Percentiles rank a stretch among this genome's conserved stretches.
Conservation (phyloP, 2,329 filamentous ascomycete species). For the Beauveria sp. region DNA sequence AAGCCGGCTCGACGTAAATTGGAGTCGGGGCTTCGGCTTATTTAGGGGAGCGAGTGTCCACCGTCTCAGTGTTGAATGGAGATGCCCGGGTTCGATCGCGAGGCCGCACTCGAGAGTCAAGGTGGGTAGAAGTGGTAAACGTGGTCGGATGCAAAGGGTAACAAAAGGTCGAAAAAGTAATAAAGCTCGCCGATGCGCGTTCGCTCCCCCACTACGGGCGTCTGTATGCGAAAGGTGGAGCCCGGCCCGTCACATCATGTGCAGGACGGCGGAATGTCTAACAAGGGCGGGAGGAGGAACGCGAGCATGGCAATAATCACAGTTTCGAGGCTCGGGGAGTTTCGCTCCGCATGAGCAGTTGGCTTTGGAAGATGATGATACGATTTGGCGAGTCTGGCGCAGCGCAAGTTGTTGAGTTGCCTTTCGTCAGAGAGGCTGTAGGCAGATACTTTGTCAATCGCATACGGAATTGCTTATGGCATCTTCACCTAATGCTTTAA, state of each 20-base stretch:
- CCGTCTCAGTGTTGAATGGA: too few species aligned
- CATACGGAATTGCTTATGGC: too few species aligned
- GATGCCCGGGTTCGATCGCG: background rate
- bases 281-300: background rate
- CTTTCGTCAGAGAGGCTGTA: too few species aligned
- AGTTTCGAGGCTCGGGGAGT: background rate
- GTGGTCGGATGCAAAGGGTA: background rate
- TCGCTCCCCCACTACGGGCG: background rate
- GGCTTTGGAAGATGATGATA: background rate
- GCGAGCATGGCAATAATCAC: background rate
- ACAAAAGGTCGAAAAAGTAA: background rate
- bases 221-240: conserved; percentile 38
- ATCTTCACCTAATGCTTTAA: too few species aligned
- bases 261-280: background rate
- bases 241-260: conserved; percentile 51
- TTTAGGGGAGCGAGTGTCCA: too few species aligned
- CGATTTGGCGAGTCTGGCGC: background rate
- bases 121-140: background rate
- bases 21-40: background rate
- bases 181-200: background rate
- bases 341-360: background rate
- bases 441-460: too few species aligned
- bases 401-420: too few species aligned
- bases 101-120: background rate
- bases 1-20: background rate